A percentile compares a stretch with the other conserved stretches of the same genome.
Evolutionary conservation across 2,329 filamentous ascomycete genomes (phyloP).

Genomic region (Tolypocladium tundrense): DNA sequence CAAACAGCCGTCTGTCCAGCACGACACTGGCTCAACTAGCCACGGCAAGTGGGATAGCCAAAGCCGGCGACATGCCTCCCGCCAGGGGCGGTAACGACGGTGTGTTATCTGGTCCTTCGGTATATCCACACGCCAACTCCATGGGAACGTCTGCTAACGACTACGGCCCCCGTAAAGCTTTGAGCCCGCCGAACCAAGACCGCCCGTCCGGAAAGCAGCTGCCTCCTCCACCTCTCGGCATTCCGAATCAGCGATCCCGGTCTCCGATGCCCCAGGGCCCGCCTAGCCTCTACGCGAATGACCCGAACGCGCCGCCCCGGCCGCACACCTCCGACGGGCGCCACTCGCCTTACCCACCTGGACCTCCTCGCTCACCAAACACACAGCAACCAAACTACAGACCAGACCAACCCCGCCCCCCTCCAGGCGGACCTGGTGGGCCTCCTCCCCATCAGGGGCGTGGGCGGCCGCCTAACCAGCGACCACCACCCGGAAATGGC

Average conservation of each 20-base stretch:
- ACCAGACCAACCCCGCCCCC: constrained; percentile 10
- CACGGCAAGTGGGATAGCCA: constrained; percentile 49
- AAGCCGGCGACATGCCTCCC: constrained; percentile 23
- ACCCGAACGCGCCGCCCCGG: constrained; percentile 16
- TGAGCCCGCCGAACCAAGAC: constrained; percentile 28
- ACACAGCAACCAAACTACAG: constrained; percentile 17
- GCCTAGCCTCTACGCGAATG: constrained; percentile 19
- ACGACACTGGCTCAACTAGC: constrained; percentile 73
- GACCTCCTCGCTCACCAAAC: constrained; percentile 16
- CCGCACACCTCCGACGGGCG: constrained; percentile 21
- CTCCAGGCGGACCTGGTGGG: constrained; percentile 6
- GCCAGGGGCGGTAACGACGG: constrained; percentile 22
- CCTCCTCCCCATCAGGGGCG: constrained; percentile 11
- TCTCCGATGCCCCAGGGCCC: constrained; percentile 30
- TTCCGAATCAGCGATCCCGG: constrained; percentile 29
- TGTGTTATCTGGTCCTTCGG: constrained; percentile 31
- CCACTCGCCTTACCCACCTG: constrained; percentile 18
- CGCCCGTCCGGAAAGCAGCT: constrained; percentile 24
- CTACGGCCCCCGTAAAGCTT: constrained; percentile 42
- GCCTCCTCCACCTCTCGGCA: constrained; percentile 29
- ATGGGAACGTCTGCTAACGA: constrained; percentile 44
- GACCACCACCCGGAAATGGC: constrained; percentile 8
- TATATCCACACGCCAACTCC: constrained; percentile 40
- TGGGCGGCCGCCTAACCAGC: constrained; percentile 10
- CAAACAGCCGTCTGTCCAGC: constrained; percentile 74